Percentiles rank a stretch among this genome's conserved stretches.
These are phyloP conservation scores for Coemansia sp. DNA, from an alignment of 192 early-diverging fungal genomes.

Conservation along the genomic window DNA sequence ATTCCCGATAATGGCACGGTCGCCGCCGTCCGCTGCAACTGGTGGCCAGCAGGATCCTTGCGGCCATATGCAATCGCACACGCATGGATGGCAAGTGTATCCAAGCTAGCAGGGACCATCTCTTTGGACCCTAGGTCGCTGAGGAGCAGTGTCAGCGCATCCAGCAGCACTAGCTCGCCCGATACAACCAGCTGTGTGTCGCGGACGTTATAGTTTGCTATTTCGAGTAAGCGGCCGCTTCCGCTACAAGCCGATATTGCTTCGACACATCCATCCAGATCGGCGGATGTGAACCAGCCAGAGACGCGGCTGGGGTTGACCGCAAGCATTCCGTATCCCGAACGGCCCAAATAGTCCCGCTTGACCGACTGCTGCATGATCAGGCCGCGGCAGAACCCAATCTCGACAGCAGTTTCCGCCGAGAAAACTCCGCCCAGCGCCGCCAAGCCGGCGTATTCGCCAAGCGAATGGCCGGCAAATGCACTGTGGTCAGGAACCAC, in stretches of 20 bases:
- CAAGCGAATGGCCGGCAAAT: conserved; percentile 92
- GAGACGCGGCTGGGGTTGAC: conserved; percentile 84
- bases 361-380: conserved; percentile 89
- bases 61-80: conserved; percentile 22
- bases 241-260: conserved; percentile 46
- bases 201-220: conserved; percentile 95
- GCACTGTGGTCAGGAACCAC: conserved; percentile 70
- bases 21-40: conserved; percentile 72
- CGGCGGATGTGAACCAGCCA: conserved; percentile 68
- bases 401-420: conserved; percentile 75
- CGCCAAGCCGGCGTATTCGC: conserved; percentile 87
- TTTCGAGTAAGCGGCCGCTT: conserved; percentile 73
- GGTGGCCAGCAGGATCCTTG: no score
- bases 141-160: conserved; percentile 67
- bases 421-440: conserved; percentile 74
- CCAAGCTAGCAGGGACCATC: conserved; percentile 61
- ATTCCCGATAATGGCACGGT: conserved; percentile 88
- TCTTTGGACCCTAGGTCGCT: conserved; percentile 57
- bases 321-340: conserved; percentile 86
- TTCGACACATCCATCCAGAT: conserved; percentile 69
- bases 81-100: conserved; percentile 55
- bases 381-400: conserved; percentile 94
- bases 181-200: conserved; percentile 91
- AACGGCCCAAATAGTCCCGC: conserved; percentile 65
- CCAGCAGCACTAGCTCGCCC: conserved; percentile 72